These are phyloP conservation scores for Phialophora macrospora DNA, from an alignment of 2,329 filamentous ascomycete species.

Conservation along the genomic window DNA sequence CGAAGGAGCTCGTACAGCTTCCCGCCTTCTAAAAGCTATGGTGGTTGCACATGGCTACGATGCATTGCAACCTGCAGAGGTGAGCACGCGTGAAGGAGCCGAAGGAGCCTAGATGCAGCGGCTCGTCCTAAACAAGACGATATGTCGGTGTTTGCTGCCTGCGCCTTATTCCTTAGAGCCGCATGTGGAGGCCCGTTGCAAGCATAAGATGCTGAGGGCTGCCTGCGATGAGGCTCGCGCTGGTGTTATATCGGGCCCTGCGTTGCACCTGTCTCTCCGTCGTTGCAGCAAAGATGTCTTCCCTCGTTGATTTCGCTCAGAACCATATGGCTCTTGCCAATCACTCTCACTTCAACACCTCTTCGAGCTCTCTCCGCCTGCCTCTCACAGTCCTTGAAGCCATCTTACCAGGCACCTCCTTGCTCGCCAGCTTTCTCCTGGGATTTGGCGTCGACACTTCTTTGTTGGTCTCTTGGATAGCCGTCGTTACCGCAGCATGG, in stretches of 20 bases:
- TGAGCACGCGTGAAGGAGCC: neutral
- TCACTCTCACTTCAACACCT: slow-evolving; percentile 1
- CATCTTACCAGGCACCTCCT: slow-evolving; percentile 57
- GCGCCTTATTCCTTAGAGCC: neutral
- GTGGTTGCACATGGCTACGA: neutral
- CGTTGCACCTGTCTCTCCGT: neutral
- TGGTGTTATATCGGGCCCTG: neutral
- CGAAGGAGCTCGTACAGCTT: neutral
- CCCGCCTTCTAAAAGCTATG: neutral
- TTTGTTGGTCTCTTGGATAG: slow-evolving; percentile 50
- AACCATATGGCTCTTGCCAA: slow-evolving; percentile 10
- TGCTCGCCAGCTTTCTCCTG: slow-evolving; percentile 52
- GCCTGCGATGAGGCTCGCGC: neutral
- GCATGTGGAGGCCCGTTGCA: neutral
- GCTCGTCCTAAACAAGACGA: neutral
- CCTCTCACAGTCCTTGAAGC: slow-evolving; percentile 56
- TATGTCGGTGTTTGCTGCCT: neutral
- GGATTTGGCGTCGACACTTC: slow-evolving; percentile 56
- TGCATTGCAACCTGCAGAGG: neutral
- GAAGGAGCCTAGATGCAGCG: neutral
- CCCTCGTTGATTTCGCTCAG: neutral
- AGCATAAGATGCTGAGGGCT: neutral
- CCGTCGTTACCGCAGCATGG: slow-evolving; percentile 50
- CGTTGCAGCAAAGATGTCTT: neutral
- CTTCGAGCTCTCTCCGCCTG: slow-evolving; percentile 43